Conservation (phyloP, 2,329 filamentous ascomycete species). For the Calonectria fujianensis region DNA sequence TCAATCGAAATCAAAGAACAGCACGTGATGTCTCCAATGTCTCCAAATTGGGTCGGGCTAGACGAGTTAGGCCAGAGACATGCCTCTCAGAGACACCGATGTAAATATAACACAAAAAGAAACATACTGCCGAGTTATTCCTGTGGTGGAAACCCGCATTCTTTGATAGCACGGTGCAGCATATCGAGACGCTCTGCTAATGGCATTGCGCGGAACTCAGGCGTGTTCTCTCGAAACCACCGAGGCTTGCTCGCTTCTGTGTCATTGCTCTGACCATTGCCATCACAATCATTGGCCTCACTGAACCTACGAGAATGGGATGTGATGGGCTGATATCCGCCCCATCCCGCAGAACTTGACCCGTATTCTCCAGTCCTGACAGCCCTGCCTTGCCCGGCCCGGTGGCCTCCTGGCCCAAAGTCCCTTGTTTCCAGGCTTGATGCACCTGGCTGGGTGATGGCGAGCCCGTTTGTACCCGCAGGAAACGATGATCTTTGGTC, state of each 20-base stretch:
- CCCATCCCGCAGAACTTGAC: neutral
- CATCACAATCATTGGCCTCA: neutral
- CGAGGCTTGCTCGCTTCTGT: neutral
- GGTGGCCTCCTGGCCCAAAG: neutral
- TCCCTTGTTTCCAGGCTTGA: neutral
- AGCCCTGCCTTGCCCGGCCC: slow-evolving; percentile 5
- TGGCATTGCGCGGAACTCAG: slow-evolving; percentile 35
- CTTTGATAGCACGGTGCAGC: slow-evolving; percentile 33
- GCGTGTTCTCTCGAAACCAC: slow-evolving; percentile 36
- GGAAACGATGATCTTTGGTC: neutral
- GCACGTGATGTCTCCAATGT: slow-evolving; percentile 5
- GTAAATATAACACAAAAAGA: neutral
- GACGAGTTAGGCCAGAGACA: neutral
- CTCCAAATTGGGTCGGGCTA: neutral
- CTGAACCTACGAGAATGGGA: neutral
- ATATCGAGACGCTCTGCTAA: neutral
- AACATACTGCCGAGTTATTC: neutral
- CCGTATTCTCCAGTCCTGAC: neutral
- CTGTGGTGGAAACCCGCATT: neutral
- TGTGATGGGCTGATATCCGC: neutral
- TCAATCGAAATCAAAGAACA: neutral
- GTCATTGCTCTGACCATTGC: neutral
- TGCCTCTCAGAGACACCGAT: neutral
- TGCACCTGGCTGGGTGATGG: neutral
- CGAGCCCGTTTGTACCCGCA: neutral